Percentiles rank a stretch among this genome's conserved stretches.
Evolutionary conservation across 2,329 filamentous ascomycete genomes (phyloP).

Genomic region (Escovopsis sp.): DNA sequence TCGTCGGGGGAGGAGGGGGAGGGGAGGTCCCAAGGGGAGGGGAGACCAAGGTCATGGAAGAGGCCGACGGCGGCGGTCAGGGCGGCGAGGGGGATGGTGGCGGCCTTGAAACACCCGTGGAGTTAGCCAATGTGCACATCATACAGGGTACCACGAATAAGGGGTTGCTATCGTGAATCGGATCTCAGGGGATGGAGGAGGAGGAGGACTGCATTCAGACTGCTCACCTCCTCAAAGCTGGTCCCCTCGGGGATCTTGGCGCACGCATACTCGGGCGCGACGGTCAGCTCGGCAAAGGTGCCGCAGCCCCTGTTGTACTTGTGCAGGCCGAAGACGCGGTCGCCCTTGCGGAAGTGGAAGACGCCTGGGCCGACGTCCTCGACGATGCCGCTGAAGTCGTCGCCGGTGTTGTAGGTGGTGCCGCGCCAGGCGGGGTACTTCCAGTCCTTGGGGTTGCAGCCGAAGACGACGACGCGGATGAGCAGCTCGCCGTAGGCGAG

Average conservation of each 20-base stretch:
- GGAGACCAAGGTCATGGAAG: conserved; percentile 29
- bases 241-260: conserved; percentile 33
- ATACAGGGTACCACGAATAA: too few relatives aligned
- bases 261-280: conserved; percentile 38
- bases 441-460: conserved; percentile 14
- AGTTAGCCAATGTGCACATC: not conserved
- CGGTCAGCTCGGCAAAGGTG: conserved; percentile 42
- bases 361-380: conserved; percentile 8
- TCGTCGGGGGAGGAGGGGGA: conserved; percentile 3
- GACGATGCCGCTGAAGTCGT: conserved; percentile 13
- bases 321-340: conserved; percentile 30
- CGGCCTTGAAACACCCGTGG: conserved; percentile 20
- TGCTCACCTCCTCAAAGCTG: conserved; percentile 26
- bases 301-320: conserved; percentile 35
- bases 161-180: too few relatives aligned
- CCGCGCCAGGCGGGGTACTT: conserved; percentile 2
- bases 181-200: not conserved
- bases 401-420: conserved; percentile 8
- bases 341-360: conserved; percentile 15
- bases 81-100: conserved; percentile 39
- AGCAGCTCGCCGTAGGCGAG: conserved; percentile 9
- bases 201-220: too few relatives aligned
- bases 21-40: conserved; percentile 29
- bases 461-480: conserved; percentile 8
- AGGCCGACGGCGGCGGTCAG: conserved; percentile 38